phyloP scores from a whole-genome alignment of 805 yeast species.

The Metschnikowia dekortorum region DNA sequence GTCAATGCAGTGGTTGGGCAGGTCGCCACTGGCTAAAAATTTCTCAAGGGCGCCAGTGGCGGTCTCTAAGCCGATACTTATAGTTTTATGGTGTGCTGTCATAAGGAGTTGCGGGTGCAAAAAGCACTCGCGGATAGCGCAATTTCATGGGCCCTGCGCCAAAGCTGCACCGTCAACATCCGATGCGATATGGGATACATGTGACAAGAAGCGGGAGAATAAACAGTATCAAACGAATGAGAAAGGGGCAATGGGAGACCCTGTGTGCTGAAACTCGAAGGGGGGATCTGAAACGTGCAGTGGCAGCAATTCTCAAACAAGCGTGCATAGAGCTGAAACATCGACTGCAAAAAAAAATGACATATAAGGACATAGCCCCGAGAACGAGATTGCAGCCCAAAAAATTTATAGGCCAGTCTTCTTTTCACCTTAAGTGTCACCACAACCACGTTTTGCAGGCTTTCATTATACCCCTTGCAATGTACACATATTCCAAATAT shows the following conservation, averaged over 20 bases:
- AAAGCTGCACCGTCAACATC: background rate
- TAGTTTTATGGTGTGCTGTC: slow-evolving; percentile 8
- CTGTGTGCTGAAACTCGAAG: background rate
- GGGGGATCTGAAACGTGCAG: background rate
- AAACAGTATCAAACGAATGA: background rate
- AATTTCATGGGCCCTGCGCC: background rate
- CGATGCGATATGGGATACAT: background rate
- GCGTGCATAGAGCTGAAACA: slow-evolving; percentile 5
- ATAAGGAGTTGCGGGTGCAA: slow-evolving; percentile 4
- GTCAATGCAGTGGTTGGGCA: slow-evolving; percentile 10
- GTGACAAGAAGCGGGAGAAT: background rate
- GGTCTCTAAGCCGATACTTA: slow-evolving; percentile 12
- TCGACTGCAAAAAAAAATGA: slow-evolving; percentile 1
- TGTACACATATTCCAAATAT: slow-evolving; percentile 18
- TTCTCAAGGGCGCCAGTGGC: slow-evolving; percentile 12
- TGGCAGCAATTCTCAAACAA: slow-evolving; percentile 1
- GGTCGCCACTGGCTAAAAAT: slow-evolving; percentile 10
- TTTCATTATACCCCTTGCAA: background rate
- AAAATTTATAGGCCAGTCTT: background rate
- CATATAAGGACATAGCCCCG: slow-evolving; percentile 2
- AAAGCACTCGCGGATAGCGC: background rate
- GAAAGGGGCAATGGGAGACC: background rate
- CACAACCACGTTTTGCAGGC: too few species aligned
- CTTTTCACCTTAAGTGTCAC: too few species aligned
- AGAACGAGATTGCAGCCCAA: background rate